phyloP scores from a whole-genome alignment of 352 stramenopile species.

The Phytophthora sansomeana region DNA sequence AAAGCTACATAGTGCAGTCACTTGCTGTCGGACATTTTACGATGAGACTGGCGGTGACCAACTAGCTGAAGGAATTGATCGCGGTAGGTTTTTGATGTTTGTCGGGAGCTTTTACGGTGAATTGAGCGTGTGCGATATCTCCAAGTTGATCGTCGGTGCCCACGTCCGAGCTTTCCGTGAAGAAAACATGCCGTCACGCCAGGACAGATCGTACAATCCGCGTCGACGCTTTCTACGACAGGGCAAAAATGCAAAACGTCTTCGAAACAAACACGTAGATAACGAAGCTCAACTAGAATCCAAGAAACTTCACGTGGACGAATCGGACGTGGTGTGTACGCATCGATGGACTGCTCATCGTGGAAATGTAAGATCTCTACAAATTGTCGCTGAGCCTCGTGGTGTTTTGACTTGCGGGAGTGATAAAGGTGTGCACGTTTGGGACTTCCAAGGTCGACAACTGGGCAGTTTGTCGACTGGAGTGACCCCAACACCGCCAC shows the following conservation, averaged over 20 bases:
- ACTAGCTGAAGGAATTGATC: conserved; percentile 54
- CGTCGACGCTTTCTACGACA: conserved; percentile 72
- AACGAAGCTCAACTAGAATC: conserved; percentile 11
- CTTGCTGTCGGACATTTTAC: conserved; percentile 65
- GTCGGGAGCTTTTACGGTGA: conserved; percentile 51
- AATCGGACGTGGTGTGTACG: conserved; percentile 50
- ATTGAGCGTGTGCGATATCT: conserved; percentile 62
- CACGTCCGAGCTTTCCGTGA: conserved; percentile 60
- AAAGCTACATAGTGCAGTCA: conserved; percentile 44
- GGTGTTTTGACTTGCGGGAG: conserved; percentile 70
- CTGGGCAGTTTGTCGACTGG: conserved; percentile 47
- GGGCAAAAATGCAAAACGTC: conserved; percentile 66
- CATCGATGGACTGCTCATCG: conserved; percentile 63
- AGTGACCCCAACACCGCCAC: conserved; percentile 1
- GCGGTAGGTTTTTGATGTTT: conserved; percentile 58
- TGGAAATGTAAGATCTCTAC: conserved; percentile 56
- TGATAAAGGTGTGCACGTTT: conserved; percentile 70
- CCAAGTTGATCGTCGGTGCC: conserved; percentile 48
- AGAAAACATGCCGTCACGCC: conserved; percentile 61
- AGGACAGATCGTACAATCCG: conserved; percentile 76
- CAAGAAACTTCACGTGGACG: conserved; percentile 30
- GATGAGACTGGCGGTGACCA: conserved; percentile 68
- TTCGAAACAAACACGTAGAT: conserved; percentile 42
- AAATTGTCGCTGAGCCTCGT: conserved; percentile 65
- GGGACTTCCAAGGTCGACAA: conserved; percentile 55